A percentile compares a stretch with the other conserved stretches of the same genome.
Conservation (phyloP, 2,329 filamentous ascomycete species). For the Aspergillus tanneri region DNA sequence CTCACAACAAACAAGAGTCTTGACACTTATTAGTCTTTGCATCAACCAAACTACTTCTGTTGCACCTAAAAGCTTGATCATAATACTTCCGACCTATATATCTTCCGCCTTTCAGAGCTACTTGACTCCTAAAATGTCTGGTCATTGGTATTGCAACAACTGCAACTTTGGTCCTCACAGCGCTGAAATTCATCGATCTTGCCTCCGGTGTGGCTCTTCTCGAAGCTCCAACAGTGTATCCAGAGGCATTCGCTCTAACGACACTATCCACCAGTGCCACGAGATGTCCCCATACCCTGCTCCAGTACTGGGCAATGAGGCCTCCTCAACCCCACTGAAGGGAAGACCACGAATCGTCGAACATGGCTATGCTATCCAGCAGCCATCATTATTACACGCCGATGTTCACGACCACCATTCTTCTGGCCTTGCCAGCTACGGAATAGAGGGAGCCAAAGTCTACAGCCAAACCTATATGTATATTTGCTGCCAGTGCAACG, state of each 20-base stretch:
- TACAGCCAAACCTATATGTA: slow-evolving; percentile 29
- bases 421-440: background rate
- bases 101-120: background rate
- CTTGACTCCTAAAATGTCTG: background rate
- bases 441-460: background rate
- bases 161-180: background rate
- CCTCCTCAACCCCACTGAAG: slow-evolving; percentile 1
- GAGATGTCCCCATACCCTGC: background rate
- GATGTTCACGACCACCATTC: background rate
- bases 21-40: background rate
- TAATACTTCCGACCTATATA: background rate
- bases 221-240: background rate
- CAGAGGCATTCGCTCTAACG: background rate
- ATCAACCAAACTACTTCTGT: background rate
- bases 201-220: background rate
- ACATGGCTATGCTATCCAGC: background rate
- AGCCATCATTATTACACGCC: background rate
- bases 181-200: background rate
- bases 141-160: background rate
- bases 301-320: background rate
- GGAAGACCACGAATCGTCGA: background rate
- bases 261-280: background rate
- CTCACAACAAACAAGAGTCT: background rate
- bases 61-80: background rate
- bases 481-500: slow-evolving; percentile 40